phyloP scores from a whole-genome alignment of 1,284 basidiomycete species.

The Tausonia pullulans region DNA sequence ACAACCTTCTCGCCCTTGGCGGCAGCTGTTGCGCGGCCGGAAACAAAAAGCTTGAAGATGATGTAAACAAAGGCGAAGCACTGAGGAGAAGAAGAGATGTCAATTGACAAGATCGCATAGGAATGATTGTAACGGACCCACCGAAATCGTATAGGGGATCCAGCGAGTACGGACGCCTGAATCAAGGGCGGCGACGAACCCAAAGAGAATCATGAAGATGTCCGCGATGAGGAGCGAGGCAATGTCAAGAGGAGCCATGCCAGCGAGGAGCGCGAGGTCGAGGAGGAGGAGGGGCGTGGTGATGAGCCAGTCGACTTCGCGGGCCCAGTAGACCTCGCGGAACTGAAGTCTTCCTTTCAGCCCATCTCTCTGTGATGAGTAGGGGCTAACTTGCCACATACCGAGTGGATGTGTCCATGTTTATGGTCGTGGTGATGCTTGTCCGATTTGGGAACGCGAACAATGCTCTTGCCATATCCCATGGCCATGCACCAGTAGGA shows the following conservation, averaged over 20 bases:
- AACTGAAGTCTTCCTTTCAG: background rate
- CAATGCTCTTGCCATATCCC: background rate
- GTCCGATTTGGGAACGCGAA: no score
- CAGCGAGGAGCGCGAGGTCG: background rate
- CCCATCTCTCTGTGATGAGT: no score
- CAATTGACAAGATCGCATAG: background rate
- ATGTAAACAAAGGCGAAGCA: background rate
- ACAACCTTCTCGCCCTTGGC: background rate
- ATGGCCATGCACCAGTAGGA: background rate
- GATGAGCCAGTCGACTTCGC: background rate
- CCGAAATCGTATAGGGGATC: background rate
- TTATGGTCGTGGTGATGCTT: no score
- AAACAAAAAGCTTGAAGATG: background rate
- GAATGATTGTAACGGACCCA: background rate
- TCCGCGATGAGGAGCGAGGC: background rate
- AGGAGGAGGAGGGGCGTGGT: background rate
- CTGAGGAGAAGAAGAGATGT: background rate
- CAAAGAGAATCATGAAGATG: background rate
- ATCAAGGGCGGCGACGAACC: background rate
- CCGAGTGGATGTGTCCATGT: no score
- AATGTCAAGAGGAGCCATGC: background rate
- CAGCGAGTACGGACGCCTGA: background rate
- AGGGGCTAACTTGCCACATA: no score
- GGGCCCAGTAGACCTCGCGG: background rate
- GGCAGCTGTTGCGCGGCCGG: background rate